Percentiles rank a stretch among this genome's conserved stretches.
Evolutionary conservation across 148 eudicot genomes (phyloP).

Genomic region (Rhododendron henanense): DNA sequence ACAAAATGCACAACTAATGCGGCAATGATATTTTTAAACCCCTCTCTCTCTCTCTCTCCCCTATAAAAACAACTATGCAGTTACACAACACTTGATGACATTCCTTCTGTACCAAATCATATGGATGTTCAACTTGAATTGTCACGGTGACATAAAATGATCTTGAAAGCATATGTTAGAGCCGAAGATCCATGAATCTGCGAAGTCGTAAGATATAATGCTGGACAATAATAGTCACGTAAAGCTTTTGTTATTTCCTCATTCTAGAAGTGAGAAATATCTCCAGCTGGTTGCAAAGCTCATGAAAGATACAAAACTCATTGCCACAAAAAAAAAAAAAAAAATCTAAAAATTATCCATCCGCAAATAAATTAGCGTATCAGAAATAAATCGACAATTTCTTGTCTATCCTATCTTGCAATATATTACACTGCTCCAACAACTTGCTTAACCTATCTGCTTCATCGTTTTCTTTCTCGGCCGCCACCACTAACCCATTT

Average conservation of each 20-base stretch:
- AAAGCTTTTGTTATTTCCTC: not conserved
- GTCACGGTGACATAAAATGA: not conserved
- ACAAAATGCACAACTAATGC: not conserved
- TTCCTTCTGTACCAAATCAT: not conserved
- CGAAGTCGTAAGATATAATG: not conserved
- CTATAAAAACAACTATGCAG: not conserved
- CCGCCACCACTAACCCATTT: not conserved
- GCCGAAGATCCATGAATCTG: not conserved
- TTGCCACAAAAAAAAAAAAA: not conserved
- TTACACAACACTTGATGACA: not conserved
- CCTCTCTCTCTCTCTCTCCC: not conserved
- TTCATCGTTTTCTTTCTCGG: conserved; percentile 25
- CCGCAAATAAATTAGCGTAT: not conserved
- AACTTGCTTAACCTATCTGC: conserved; percentile 50
- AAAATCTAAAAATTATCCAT: not conserved
- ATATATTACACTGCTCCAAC: conserved; percentile 59
- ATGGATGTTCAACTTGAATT: not conserved
- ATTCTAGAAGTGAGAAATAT: not conserved
- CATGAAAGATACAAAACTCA: not conserved
- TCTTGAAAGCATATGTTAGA: not conserved
- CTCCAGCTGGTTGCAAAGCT: not conserved
- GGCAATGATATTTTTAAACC: not conserved
- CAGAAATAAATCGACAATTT: conserved; percentile 70
- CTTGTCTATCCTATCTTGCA: conserved; percentile 63
- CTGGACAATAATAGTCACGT: not conserved